Conservation (phyloP, 179 eudicot genomes). For the Silene vulgaris region DNA sequence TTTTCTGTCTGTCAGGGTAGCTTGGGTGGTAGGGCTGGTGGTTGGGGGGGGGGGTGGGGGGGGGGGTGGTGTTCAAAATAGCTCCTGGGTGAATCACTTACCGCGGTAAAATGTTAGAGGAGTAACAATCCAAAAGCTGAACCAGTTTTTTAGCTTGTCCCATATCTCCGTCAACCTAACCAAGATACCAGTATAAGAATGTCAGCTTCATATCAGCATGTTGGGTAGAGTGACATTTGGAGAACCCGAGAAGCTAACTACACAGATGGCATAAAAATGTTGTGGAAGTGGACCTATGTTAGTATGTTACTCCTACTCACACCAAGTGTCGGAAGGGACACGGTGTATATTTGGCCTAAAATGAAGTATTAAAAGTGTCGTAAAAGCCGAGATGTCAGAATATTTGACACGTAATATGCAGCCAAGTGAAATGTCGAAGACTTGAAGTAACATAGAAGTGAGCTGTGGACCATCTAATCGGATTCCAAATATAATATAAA, state of each 20-base stretch:
- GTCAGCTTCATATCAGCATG: constrained; percentile 6
- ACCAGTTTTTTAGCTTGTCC: constrained; percentile 30
- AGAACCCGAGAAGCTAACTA: not conserved
- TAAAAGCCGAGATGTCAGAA: too few species aligned
- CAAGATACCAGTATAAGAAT: constrained; percentile 14
- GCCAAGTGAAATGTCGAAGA: not conserved
- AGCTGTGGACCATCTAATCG: constrained; percentile 1
- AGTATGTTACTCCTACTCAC: not conserved
- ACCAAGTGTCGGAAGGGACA: too few species aligned
- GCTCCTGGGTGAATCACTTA: constrained; percentile 27
- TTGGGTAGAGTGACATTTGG: not conserved
- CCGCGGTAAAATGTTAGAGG: constrained; percentile 71
- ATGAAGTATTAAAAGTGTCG: not conserved
- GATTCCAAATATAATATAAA: not conserved
- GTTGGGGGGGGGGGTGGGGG: too few species aligned
- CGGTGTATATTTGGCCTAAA: not conserved
- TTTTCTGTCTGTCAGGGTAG: too few species aligned
- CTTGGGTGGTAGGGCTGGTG: too few species aligned
- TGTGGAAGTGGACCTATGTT: not conserved
- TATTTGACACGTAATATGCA: not conserved
- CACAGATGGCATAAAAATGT: not conserved
- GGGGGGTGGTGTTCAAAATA: constrained; percentile 18
- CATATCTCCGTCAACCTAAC: constrained; percentile 51
- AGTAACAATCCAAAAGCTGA: constrained; percentile 70
- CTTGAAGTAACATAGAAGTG: not conserved